Evolutionary conservation across 2,329 filamentous ascomycete genomes (phyloP), one percentile per base, ranked within the genome.

Genomic region (Leptoxyphium fumago): DNA sequence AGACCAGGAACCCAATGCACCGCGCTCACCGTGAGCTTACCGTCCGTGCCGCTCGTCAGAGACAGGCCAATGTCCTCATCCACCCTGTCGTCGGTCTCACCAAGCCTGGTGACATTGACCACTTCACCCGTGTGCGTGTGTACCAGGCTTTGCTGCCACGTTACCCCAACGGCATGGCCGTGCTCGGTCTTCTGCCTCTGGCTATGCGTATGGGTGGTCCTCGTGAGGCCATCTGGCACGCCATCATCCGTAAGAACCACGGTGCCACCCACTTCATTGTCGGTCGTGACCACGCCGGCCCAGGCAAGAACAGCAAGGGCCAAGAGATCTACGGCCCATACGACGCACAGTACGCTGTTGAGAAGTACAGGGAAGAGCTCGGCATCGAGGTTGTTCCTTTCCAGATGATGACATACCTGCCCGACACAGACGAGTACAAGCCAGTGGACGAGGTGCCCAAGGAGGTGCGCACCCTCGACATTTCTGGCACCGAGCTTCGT

Each of bases 121-220:
- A 98, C 76, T 98, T 98, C 73, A 98, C 91, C 58, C 86, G 91
- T 64, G 91, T 98, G 57, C 87, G 91, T 61, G 91, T 95, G 59
- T 98, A 98, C 78, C 85, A 96, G 75, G 89, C 91, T 38, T 79
- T 98, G 44, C 77, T 98, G 52, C 86, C 89, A 55, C 80, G 91
- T 61, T 98, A 98, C 71, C 91, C 91, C 66, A 98, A 96, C 67
- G 91, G 91, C 60, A 98, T 98, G 91, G 91, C 91, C 47, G 87
- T 93, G 34, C 78, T 98, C 52, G 89, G 87, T 67, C 84, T 98
- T 38, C 77, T 98, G 44, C 88, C 88, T 46, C 76, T 98, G 52
- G 91, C 91, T 58, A 98, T 98, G 91, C 84, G 91, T 63, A 98
- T 98, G 91, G 91, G 87, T 61, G 91, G 91, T 58, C 91, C 91